Percentiles rank a stretch among this genome's conserved stretches.
These are phyloP conservation scores for Hanseniaspora meyeri DNA, from an alignment of 805 yeast species.

Conservation along the genomic window DNA sequence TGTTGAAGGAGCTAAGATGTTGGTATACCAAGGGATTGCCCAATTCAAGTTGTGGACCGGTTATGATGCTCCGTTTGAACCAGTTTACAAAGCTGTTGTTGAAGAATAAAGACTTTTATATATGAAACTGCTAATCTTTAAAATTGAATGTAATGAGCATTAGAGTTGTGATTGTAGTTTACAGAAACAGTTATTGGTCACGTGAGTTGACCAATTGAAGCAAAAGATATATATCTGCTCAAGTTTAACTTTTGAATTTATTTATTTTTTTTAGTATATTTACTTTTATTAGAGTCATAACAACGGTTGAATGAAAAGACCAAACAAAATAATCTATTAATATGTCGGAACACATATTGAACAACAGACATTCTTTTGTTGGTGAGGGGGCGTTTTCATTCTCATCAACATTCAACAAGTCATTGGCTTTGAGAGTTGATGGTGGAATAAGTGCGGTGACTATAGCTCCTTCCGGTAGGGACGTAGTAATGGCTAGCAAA, in stretches of 20 bases:
- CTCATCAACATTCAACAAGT: conserved; percentile 56
- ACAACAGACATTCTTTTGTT: conserved; percentile 11
- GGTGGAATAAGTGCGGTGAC: conserved; percentile 88
- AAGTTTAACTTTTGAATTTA: no score
- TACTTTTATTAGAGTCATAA: no score
- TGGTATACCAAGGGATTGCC: conserved; percentile 82
- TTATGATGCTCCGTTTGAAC: conserved; percentile 47
- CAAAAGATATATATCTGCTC: no score
- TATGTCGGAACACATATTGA: background rate
- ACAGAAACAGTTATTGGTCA: no score
- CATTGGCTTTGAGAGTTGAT: conserved; percentile 75
- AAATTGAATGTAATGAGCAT: no score
- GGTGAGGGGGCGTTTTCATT: conserved; percentile 32
- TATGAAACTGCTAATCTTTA: background rate
- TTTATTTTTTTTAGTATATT: no score
- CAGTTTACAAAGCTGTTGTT: conserved; percentile 48
- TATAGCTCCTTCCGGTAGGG: conserved; percentile 78
- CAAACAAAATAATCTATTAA: background rate
- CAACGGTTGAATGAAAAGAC: background rate
- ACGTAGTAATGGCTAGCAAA: conserved; percentile 74
- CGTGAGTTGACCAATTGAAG: no score
- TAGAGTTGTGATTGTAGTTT: no score
- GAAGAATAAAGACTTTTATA: background rate
- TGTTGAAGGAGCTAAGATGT: conserved; percentile 84
- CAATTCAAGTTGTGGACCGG: conserved; percentile 77